Evolutionary conservation across 192 early-diverging fungal species (phyloP).

Genomic region (Coemansia sp.): DNA sequence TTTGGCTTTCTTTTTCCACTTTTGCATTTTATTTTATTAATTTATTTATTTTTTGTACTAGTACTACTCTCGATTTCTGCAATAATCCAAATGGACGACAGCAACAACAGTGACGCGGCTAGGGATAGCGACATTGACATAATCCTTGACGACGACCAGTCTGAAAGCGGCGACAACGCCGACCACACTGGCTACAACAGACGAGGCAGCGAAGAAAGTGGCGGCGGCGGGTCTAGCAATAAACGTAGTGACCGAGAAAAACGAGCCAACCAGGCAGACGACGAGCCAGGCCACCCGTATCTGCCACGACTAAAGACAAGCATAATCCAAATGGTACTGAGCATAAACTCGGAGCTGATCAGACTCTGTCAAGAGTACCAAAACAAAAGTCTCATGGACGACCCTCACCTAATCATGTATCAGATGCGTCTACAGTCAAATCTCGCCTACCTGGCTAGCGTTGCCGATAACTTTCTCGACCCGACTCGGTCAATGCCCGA

Average conservation of each 20-base stretch:
- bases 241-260: conserved; percentile 7
- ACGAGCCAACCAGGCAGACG: conserved; percentile 20
- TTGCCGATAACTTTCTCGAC: conserved; percentile 61
- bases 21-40: not conserved
- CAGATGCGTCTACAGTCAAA: conserved; percentile 69
- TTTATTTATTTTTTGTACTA: conserved; percentile 4
- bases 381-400: conserved; percentile 62
- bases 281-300: conserved; percentile 42
- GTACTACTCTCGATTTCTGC: not conserved
- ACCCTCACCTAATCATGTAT: conserved; percentile 60
- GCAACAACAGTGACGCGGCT: conserved; percentile 29
- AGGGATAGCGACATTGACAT: conserved; percentile 52
- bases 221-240: not conserved
- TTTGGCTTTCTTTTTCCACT: not conserved
- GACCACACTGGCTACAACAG: not conserved
- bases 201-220: conserved; percentile 13
- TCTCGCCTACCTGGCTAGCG: conserved; percentile 64
- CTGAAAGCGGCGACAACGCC: conserved; percentile 26
- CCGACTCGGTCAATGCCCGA: conserved; percentile 46
- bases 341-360: conserved; percentile 67
- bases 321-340: conserved; percentile 59
- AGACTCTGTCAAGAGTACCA: conserved; percentile 64
- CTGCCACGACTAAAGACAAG: conserved; percentile 56
- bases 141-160: conserved; percentile 46
- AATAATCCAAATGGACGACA: conserved; percentile 13